phyloP scores from a whole-genome alignment of 73 alveolate species.

The Symbiodinium natans region DNA sequence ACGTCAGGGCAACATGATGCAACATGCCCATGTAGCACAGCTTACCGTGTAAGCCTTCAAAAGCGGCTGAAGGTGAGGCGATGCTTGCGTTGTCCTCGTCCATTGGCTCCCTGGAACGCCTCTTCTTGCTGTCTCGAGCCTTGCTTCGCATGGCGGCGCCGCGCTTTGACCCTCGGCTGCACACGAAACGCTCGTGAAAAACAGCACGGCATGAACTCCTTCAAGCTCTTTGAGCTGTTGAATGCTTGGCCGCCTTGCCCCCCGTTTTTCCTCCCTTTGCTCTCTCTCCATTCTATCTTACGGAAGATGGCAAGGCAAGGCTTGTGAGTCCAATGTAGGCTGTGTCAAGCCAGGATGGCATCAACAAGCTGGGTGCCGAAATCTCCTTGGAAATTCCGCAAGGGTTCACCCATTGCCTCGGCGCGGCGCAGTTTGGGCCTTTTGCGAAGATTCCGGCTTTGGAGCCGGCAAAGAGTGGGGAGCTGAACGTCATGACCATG shows the following conservation, averaged over 20 bases:
- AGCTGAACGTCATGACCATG: slow-evolving; percentile 57
- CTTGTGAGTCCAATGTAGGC: no score
- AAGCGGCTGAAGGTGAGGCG: slow-evolving; percentile 72
- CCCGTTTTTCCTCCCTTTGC: no score
- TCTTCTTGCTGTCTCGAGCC: slow-evolving; percentile 64
- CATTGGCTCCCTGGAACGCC: slow-evolving; percentile 67
- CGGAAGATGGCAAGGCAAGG: no score
- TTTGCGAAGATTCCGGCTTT: slow-evolving; percentile 54
- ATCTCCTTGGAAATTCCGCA: slow-evolving; percentile 15
- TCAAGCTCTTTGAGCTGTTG: no score
- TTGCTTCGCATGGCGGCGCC: slow-evolving; percentile 63
- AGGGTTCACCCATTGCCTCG: background rate
- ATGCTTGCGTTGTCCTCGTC: slow-evolving; percentile 56
- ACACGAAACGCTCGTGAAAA: no score
- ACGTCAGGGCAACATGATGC: no score
- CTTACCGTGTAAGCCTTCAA: no score
- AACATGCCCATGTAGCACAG: no score
- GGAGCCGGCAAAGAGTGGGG: background rate
- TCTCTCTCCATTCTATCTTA: no score
- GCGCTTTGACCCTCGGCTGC: slow-evolving; percentile 22
- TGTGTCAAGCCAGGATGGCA: slow-evolving; percentile 71
- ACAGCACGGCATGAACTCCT: no score
- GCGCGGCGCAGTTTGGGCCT: slow-evolving; percentile 84
- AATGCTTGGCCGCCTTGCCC: background rate
- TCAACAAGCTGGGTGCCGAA: slow-evolving; percentile 47